A percentile compares a stretch with the other conserved stretches of the same genome.
Evolutionary conservation across 306 rosid species (phyloP).

Genomic region (Prunus armeniaca): DNA sequence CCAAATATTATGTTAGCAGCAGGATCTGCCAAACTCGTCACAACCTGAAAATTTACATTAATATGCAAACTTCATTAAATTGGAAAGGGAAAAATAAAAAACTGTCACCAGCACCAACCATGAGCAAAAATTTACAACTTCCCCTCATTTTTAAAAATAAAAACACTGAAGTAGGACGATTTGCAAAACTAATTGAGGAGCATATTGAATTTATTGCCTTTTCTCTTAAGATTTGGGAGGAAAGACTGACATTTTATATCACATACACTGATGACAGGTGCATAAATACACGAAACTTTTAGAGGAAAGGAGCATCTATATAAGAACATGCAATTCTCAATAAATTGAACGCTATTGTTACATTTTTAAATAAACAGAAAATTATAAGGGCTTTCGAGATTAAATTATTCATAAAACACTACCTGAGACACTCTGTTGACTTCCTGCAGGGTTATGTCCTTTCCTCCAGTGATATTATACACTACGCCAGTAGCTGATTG

Average conservation of each 20-base stretch:
- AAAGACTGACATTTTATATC: not conserved
- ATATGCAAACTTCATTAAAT: slow-evolving; percentile 5
- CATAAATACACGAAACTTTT: not conserved
- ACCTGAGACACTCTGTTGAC: slow-evolving; percentile 99
- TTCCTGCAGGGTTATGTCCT: slow-evolving; percentile 97
- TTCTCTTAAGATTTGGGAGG: not conserved
- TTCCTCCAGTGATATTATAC: slow-evolving; percentile 96
- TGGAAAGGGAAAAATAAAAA: not conserved
- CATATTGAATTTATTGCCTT: not conserved
- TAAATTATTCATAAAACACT: slow-evolving; percentile 2
- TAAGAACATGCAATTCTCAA: not conserved
- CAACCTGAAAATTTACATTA: slow-evolving; percentile 54
- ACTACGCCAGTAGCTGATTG: slow-evolving; percentile 98
- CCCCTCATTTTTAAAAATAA: not conserved
- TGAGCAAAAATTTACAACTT: not conserved
- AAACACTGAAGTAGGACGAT: too few species aligned
- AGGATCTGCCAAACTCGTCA: slow-evolving; percentile 96
- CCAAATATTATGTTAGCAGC: slow-evolving; percentile 95
- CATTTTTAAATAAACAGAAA: not conserved
- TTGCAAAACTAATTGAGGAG: too few species aligned
- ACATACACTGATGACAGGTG: not conserved
- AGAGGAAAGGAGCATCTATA: not conserved
- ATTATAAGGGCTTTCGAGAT: not conserved
- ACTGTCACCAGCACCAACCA: not conserved
- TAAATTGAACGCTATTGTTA: not conserved